phyloP scores from a whole-genome alignment of 1,284 basidiomycete species.

The Fomitiporia mediterranea region DNA sequence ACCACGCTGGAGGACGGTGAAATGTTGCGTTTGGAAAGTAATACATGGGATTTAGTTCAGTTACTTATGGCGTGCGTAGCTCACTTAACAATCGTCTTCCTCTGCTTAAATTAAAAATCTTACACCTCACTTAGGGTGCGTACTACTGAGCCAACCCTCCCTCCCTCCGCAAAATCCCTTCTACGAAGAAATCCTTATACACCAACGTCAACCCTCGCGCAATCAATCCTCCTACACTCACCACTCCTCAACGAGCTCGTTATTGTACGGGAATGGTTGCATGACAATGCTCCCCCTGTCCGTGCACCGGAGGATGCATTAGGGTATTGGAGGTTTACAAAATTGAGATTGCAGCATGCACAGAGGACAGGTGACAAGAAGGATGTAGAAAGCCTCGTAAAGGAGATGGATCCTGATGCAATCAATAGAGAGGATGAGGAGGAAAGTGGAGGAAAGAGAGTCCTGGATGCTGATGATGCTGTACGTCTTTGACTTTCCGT shows the following conservation, averaged over 20 bases:
- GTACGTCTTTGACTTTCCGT: slow-evolving; percentile 37
- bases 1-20: slow-evolving; percentile 48
- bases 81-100: slow-evolving; percentile 3
- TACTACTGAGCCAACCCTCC: slow-evolving; percentile 48
- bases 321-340: slow-evolving; percentile 83
- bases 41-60: slow-evolving; percentile 80
- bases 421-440: slow-evolving; percentile 45
- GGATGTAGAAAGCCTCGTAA: slow-evolving; percentile 50
- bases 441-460: no score
- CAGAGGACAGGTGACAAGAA: slow-evolving; percentile 45
- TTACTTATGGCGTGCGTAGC: slow-evolving; percentile 59
- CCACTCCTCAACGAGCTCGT: slow-evolving; percentile 64
- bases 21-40: slow-evolving; percentile 64
- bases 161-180: slow-evolving; percentile 46
- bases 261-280: slow-evolving; percentile 78
- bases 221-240: slow-evolving; percentile 59
- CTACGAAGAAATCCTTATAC: slow-evolving; percentile 72
- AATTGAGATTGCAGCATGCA: slow-evolving; percentile 62
- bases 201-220: slow-evolving; percentile 67
- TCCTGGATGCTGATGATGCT: slow-evolving; percentile 66
- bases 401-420: slow-evolving; percentile 73
- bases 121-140: slow-evolving; percentile 43
- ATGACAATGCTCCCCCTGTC: slow-evolving; percentile 59
- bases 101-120: not conserved
- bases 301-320: slow-evolving; percentile 63